Conservation (phyloP, 2,329 filamentous ascomycete genomes). For the Aspergillus puulaauensis region DNA sequence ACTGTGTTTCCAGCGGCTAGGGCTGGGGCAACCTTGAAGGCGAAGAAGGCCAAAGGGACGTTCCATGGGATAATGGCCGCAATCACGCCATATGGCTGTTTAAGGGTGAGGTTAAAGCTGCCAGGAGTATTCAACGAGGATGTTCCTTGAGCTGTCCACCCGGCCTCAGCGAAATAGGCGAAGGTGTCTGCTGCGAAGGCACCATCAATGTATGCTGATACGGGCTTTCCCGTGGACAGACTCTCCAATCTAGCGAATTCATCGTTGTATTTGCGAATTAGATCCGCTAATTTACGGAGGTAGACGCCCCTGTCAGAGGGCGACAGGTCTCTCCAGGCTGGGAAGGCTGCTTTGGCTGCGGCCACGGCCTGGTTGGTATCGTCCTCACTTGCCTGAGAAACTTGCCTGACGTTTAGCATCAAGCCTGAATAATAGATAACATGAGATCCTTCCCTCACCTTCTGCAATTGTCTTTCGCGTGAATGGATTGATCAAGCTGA, state of each 20-base stretch:
- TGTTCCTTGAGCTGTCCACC: constrained; percentile 30
- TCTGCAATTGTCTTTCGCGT: constrained; percentile 29
- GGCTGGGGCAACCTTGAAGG: constrained; percentile 58
- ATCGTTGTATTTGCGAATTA: constrained; percentile 28
- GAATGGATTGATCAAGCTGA: constrained; percentile 30
- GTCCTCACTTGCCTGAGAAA: constrained; percentile 9
- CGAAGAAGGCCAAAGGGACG: constrained; percentile 48
- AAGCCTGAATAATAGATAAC: background rate
- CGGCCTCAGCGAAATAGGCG: constrained; percentile 28
- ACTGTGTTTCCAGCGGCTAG: constrained; percentile 62
- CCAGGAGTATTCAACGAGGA: constrained; percentile 31
- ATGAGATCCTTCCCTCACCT: constrained; percentile 16
- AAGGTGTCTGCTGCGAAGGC: constrained; percentile 21
- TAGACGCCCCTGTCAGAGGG: constrained; percentile 30
- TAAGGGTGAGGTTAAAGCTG: constrained; percentile 30
- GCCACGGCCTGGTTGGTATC: constrained; percentile 39
- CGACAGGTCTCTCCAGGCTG: constrained; percentile 38
- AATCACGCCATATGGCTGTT: constrained; percentile 57
- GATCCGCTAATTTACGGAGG: constrained; percentile 32
- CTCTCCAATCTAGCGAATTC: constrained; percentile 38
- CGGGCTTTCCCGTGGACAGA: constrained; percentile 36
- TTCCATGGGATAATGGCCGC: constrained; percentile 63
- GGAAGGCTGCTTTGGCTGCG: constrained; percentile 39
- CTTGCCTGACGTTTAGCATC: background rate
- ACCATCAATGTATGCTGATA: constrained; percentile 29